Base-by-base conservation (phyloP, 352 stramenopile species). In the Globisporangium parvum region DNA sequence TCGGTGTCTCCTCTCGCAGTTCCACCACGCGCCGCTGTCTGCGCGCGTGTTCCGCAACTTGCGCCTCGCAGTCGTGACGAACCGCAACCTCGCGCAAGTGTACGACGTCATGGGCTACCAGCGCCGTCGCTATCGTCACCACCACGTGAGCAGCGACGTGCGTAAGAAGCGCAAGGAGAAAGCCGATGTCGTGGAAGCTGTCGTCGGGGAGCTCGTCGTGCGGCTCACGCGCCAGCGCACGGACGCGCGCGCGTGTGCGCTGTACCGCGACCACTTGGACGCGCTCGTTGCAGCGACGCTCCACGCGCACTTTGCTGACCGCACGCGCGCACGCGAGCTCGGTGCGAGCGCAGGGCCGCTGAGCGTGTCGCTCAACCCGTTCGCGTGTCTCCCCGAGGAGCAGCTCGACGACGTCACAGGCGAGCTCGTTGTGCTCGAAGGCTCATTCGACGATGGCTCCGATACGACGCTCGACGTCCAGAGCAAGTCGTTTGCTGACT, bases 31-130 rank as follows among this genome's bases (percentile, higher is more conserved):
- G 2, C 77, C 79, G 14, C 47, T 92, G 17, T 80, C 76, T 24
- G 75, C 77, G 37, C 62, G 77, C 1, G 75, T 92, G 45, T 90
- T 89, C 57, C 80, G 79, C 42, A 77, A 80, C 50, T 64, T 92
- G 51, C 66, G 77, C 10, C 51, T 88, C 18, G 71, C 63, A 0
- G 67, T 83, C 17, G 82, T 92, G 33, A 80, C 75, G 0, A 92
- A 92, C 63, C 64, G 76, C 56, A 92, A 90, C 61, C 60, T 92
- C 50, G 77, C 77, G 21, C 59, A 66, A 11, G 80, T 87, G 12
- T 87, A 75, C 49, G 76, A 90, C 35, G 65, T 69, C 33, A 75
- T 92, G 65, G 77, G 77, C 11, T 91, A 87, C 65, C 67, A 70
- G 20, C 63, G 62, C 5, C 53, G 64, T 1, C 53, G 68, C 21